Conservation (phyloP, 2,329 filamentous ascomycete species). For the Bretziella fagacearum region DNA sequence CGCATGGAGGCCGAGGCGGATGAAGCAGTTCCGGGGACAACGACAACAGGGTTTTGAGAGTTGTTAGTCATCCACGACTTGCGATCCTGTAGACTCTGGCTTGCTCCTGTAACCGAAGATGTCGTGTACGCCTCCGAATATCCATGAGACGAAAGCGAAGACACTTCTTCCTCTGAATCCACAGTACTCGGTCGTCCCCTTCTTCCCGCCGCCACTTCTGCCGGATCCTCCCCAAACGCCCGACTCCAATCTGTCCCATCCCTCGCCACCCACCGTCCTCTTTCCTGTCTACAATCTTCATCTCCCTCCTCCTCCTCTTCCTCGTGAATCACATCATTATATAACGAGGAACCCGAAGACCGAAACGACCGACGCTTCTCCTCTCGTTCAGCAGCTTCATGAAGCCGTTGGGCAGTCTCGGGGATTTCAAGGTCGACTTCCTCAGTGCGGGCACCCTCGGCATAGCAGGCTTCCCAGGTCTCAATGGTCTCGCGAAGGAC, state of each 20-base stretch:
- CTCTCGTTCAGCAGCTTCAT: conserved; percentile 46
- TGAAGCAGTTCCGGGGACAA: not conserved
- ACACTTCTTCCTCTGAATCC: not conserved
- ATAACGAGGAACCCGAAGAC: not conserved
- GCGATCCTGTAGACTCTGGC: not conserved
- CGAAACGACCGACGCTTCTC: conserved; percentile 10
- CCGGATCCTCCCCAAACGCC: conserved; percentile 66
- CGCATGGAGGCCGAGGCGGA: not conserved
- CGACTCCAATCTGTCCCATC: conserved; percentile 75
- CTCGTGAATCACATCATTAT: conserved; percentile 5
- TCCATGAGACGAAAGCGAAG: conserved; percentile 11
- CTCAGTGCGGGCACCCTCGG: conserved; percentile 64
- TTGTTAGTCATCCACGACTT: conserved; percentile 2
- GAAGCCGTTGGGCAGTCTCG: conserved; percentile 52
- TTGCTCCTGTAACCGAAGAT: conserved; percentile 4
- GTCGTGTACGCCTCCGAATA: conserved; percentile 7
- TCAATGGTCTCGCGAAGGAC: conserved; percentile 85
- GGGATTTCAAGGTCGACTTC: conserved; percentile 60
- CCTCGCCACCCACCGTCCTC: conserved; percentile 48
- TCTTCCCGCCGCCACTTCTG: conserved; percentile 26
- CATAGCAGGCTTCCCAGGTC: conserved; percentile 79
- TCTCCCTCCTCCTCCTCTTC: conserved; percentile 3
- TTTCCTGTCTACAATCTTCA: conserved; percentile 35
- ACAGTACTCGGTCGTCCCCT: not conserved
- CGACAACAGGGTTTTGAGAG: not conserved